Percentiles rank a stretch among this genome's conserved stretches.
These are phyloP conservation scores for Trypanosoma brucei DNA, from an alignment of 208 protist species.

Conservation along the genomic window DNA sequence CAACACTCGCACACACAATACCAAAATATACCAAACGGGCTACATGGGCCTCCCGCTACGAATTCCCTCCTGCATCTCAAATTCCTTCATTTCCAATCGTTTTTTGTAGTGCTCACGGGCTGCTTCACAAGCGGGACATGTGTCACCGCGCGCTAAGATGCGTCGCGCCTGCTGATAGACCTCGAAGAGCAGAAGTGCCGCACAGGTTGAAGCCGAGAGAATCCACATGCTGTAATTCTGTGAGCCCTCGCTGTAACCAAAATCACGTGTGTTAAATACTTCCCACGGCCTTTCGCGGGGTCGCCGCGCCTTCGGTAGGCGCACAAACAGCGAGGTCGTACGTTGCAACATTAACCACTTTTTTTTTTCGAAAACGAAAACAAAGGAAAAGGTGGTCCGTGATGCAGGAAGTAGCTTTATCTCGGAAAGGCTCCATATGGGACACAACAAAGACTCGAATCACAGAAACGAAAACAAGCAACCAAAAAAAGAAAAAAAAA, in stretches of 20 bases:
- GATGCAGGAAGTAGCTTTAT: neutral
- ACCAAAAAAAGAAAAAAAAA: slow-evolving; percentile 11
- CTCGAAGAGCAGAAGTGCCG: slow-evolving; percentile 53
- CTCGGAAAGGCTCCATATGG: too few relatives aligned
- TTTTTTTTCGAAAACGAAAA: slow-evolving; percentile 6
- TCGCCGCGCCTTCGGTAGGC: slow-evolving; percentile 73
- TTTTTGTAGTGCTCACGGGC: slow-evolving; percentile 74
- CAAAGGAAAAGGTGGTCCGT: neutral
- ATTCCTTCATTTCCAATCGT: slow-evolving; percentile 61
- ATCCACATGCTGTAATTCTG: slow-evolving; percentile 88
- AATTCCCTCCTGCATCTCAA: slow-evolving; percentile 29
- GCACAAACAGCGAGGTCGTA: slow-evolving; percentile 34
- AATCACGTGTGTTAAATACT: slow-evolving; percentile 86
- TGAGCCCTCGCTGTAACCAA: slow-evolving; percentile 76
- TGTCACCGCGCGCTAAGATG: slow-evolving; percentile 70
- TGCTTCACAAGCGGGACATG: slow-evolving; percentile 78
- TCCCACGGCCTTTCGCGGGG: slow-evolving; percentile 86
- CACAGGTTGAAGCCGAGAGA: slow-evolving; percentile 29
- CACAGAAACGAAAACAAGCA: too few relatives aligned
- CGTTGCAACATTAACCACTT: slow-evolving; percentile 34
- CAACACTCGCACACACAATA: too few relatives aligned
- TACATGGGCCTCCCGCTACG: slow-evolving; percentile 1
- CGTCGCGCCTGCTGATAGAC: slow-evolving; percentile 61
- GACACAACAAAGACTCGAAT: too few relatives aligned
- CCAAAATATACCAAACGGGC: neutral